These are phyloP conservation scores for Xylaria sp. DNA, from an alignment of 2,329 filamentous ascomycete species.

Conservation along the genomic window DNA sequence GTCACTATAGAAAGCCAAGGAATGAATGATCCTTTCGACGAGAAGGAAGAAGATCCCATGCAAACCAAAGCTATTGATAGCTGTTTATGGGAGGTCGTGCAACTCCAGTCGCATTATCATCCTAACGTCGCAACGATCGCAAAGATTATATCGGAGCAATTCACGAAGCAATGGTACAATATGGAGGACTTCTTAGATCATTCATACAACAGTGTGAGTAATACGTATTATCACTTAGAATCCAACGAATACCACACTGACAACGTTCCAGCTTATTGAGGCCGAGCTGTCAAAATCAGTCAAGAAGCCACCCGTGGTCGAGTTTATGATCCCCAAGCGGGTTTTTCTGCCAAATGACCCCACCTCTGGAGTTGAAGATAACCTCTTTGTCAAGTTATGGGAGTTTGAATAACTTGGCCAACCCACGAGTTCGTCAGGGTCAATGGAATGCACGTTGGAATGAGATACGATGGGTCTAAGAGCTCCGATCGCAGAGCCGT, in stretches of 20 bases:
- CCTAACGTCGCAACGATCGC: conserved; percentile 95
- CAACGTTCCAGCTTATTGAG: conserved; percentile 73
- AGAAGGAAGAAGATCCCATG: conserved; percentile 82
- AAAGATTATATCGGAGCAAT: conserved; percentile 94
- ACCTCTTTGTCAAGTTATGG: conserved; percentile 69
- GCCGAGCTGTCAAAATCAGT: conserved; percentile 84
- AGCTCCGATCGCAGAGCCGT: conserved; percentile 24
- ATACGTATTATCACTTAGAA: not conserved
- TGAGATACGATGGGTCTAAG: conserved; percentile 11
- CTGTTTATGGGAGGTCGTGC: conserved; percentile 93
- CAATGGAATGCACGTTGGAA: conserved; percentile 5
- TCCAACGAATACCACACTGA: conserved; percentile 49
- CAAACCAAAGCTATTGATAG: conserved; percentile 89
- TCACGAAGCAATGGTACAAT: conserved; percentile 94
- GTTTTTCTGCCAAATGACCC: conserved; percentile 71
- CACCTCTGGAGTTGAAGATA: conserved; percentile 60
- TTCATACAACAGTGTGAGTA: conserved; percentile 81
- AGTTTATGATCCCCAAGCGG: conserved; percentile 91
- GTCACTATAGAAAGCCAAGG: conserved; percentile 69
- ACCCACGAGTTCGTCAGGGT: not conserved
- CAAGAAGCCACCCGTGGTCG: conserved; percentile 87
- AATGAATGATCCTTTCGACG: conserved; percentile 77
- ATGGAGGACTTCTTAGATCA: conserved; percentile 98
- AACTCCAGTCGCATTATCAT: conserved; percentile 92
- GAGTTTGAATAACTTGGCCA: conserved; percentile 56